phyloP scores from a whole-genome alignment of 768 basidiomycete genomes.

The Panus rudis region DNA sequence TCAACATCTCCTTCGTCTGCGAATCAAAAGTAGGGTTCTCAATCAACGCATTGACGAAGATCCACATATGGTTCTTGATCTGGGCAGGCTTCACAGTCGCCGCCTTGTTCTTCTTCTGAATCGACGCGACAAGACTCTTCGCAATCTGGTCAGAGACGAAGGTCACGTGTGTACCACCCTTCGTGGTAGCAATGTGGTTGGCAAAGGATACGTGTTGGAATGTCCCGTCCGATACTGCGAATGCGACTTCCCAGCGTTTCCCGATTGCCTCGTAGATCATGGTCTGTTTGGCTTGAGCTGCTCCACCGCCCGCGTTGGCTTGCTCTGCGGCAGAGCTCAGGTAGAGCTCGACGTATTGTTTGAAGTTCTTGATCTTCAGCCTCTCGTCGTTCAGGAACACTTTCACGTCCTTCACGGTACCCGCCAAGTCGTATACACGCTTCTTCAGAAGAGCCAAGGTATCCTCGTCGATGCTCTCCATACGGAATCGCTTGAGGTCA shows the following conservation, averaged over 20 bases:
- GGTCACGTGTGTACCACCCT: conserved; percentile 92
- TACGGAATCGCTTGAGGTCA: conserved; percentile 87
- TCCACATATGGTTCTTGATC: conserved; percentile 97
- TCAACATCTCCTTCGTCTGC: conserved; percentile 96
- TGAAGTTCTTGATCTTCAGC: conserved; percentile 91
- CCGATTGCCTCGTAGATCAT: conserved; percentile 78
- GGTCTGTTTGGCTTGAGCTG: conserved; percentile 65
- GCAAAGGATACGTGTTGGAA: conserved; percentile 96
- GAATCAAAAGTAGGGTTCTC: conserved; percentile 99
- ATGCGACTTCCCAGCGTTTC: conserved; percentile 90
- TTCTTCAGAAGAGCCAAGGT: conserved; percentile 83
- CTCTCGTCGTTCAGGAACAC: conserved; percentile 90
- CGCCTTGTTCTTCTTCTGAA: conserved; percentile 96
- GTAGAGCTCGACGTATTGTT: conserved; percentile 95
- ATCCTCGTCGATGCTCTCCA: conserved; percentile 87
- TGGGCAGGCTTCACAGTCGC: conserved; percentile 90
- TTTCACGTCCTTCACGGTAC: conserved; percentile 89
- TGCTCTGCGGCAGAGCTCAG: conserved; percentile 69
- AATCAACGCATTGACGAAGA: conserved; percentile 92
- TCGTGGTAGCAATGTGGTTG: conserved; percentile 94
- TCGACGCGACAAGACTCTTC: conserved; percentile 71
- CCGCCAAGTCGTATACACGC: conserved; percentile 95
- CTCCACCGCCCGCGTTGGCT: conserved; percentile 67
- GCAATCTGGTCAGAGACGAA: conserved; percentile 84
- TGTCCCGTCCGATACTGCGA: conserved; percentile 86